phyloP scores from a whole-genome alignment of 2,329 filamentous ascomycete genomes.

The Trichoderma sp. region DNA sequence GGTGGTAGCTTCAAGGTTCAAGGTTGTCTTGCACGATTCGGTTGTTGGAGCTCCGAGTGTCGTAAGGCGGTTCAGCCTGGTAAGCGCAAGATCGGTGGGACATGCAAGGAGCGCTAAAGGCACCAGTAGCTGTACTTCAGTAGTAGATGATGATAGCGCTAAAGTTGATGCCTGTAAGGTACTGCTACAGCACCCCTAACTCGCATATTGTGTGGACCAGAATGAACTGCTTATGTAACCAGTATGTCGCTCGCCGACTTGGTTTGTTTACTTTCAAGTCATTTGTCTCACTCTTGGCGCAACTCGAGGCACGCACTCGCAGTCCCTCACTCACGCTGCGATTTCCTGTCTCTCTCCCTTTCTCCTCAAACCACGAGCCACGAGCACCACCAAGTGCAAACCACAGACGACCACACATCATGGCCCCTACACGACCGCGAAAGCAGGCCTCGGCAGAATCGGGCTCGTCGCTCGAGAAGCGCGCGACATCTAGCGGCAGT shows the following conservation, averaged over 20 bases:
- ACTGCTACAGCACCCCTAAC: background rate
- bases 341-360: background rate
- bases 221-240: slow-evolving; percentile 9
- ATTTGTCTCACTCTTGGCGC: slow-evolving; percentile 6
- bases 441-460: slow-evolving; percentile 39
- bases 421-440: slow-evolving; percentile 51
- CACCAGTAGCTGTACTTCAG: background rate
- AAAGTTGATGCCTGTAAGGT: background rate
- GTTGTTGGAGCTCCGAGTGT: slow-evolving; percentile 36
- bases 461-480: slow-evolving; percentile 25
- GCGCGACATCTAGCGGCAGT: slow-evolving; percentile 33
- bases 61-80: slow-evolving; percentile 54
- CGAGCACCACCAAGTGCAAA: slow-evolving; percentile 5
- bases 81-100: slow-evolving; percentile 13
- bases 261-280: slow-evolving; percentile 24
- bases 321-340: background rate
- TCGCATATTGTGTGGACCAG: background rate
- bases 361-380: slow-evolving; percentile 19
- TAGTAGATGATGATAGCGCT: accelerated
- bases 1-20: background rate
- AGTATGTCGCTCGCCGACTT: background rate
- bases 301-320: slow-evolving; percentile 14
- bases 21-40: background rate
- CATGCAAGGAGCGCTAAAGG: background rate
- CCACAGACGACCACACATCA: slow-evolving; percentile 38